Conservation (phyloP, 1,139 yeast species). For the Yarrowia galli region DNA sequence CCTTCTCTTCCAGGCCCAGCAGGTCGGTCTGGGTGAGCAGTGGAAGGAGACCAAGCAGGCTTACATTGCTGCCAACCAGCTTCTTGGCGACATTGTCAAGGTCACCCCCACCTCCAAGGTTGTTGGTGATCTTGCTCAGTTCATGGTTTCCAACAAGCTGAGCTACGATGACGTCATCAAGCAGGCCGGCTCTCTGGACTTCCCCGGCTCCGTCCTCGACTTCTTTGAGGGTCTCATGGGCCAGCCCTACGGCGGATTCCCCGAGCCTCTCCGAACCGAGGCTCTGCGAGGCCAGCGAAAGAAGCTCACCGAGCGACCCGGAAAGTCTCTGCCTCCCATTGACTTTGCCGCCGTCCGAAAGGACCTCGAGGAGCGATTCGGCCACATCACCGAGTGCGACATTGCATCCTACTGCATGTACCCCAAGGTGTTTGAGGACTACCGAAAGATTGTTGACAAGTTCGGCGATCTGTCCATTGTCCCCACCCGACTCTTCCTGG, state of each 20-base stretch:
- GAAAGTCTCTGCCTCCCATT: slow-evolving; percentile 82
- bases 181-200: slow-evolving; percentile 88
- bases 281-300: slow-evolving; percentile 88
- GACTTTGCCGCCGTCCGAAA: slow-evolving; percentile 74
- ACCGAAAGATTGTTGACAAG: slow-evolving; percentile 71
- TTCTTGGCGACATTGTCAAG: slow-evolving; percentile 95
- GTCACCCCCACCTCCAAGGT: slow-evolving; percentile 99
- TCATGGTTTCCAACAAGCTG: slow-evolving; percentile 95
- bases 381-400: slow-evolving; percentile 76
- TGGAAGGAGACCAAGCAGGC: slow-evolving; percentile 97
- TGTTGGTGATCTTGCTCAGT: slow-evolving; percentile 98
- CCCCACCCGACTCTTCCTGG: slow-evolving; percentile 89
- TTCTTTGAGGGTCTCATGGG: slow-evolving; percentile 99
- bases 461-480: slow-evolving; percentile 93
- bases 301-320: slow-evolving; percentile 89
- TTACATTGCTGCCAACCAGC: slow-evolving; percentile 84
- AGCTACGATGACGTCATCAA: slow-evolving; percentile 82
- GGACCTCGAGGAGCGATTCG: slow-evolving; percentile 64
- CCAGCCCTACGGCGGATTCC: slow-evolving; percentile 99
- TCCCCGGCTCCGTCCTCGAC: slow-evolving; percentile 98
- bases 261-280: slow-evolving; percentile 95
- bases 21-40: slow-evolving; percentile 93
- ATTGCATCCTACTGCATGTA: slow-evolving; percentile 96
- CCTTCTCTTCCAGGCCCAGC: slow-evolving; percentile 97
- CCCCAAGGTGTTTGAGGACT: slow-evolving; percentile 95